Percentiles rank a stretch among this genome's conserved stretches.
Conservation (phyloP, 2,329 filamentous ascomycete genomes). For the Alternaria novae-zelandiae region DNA sequence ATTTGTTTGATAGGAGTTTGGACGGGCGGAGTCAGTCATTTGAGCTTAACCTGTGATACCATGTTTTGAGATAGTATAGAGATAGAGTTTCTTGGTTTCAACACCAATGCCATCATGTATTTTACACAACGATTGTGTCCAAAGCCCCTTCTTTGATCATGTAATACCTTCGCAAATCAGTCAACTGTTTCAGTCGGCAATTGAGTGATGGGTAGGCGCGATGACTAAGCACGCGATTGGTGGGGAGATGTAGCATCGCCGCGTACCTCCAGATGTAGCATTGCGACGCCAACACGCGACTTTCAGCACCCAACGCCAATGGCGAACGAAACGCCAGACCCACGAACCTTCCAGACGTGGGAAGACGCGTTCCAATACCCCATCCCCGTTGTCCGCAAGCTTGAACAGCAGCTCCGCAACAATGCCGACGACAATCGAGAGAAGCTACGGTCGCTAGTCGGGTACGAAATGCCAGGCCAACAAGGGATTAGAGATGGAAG, state of each 20-base stretch:
- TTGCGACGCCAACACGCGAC: constrained; percentile 1
- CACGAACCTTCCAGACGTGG: constrained; percentile 64
- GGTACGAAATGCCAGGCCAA: constrained; percentile 52
- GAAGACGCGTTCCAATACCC: constrained; percentile 72
- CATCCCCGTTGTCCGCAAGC: constrained; percentile 65
- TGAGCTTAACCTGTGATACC: constrained; percentile 25
- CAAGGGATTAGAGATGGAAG: background rate
- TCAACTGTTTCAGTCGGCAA: background rate
- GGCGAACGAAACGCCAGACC: constrained; percentile 64
- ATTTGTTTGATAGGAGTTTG: background rate
- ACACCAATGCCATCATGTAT: constrained; percentile 13
- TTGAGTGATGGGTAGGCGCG: background rate
- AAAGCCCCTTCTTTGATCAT: background rate
- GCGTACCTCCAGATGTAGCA: background rate
- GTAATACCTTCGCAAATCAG: background rate
- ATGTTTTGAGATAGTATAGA: constrained; percentile 15
- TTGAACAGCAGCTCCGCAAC: constrained; percentile 69
- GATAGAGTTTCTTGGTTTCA: constrained; percentile 24
- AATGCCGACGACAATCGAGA: constrained; percentile 69
- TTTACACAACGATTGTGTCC: background rate
- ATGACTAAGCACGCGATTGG: constrained; percentile 19
- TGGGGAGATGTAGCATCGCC: constrained; percentile 15
- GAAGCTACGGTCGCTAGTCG: constrained; percentile 70
- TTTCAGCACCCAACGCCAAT: constrained; percentile 41
- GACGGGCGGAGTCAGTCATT: constrained; percentile 3